Conservation (phyloP, 495 filamentous ascomycete species). For the Bathelium albidoporum region DNA sequence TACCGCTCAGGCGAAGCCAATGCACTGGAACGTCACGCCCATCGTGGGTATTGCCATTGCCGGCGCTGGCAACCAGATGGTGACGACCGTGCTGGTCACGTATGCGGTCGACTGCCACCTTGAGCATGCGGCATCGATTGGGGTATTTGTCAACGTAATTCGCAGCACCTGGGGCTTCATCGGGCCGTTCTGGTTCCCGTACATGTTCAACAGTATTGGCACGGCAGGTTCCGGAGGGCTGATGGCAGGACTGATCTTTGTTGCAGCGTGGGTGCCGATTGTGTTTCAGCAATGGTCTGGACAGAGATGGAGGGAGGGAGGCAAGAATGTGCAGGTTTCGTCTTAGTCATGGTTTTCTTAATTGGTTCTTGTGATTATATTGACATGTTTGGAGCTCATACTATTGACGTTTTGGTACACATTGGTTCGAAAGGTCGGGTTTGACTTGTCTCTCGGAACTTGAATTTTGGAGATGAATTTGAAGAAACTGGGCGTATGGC, state of each 20-base stretch:
- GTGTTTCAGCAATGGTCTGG: not conserved
- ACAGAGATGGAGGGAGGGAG: not conserved
- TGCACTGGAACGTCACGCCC: conserved; percentile 40
- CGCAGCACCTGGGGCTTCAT: conserved; percentile 48
- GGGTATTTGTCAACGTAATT: conserved; percentile 48
- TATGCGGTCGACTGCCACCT: conserved; percentile 45
- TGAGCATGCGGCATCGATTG: conserved; percentile 40
- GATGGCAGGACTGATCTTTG: conserved; percentile 25
- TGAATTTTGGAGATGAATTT: no score
- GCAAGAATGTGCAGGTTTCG: not conserved
- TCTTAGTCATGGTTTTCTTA: not conserved
- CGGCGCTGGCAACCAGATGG: conserved; percentile 44
- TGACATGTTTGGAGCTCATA: no score
- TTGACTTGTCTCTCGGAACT: no score
- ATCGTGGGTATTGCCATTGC: conserved; percentile 42
- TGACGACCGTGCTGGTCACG: conserved; percentile 46
- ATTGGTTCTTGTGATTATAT: not conserved
- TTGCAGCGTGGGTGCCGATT: not conserved
- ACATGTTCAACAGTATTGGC: conserved; percentile 40
- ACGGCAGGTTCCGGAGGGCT: conserved; percentile 35
- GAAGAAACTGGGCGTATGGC: no score
- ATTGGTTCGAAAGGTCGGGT: no score
- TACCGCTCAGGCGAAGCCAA: conserved; percentile 29
- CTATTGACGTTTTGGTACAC: no score
- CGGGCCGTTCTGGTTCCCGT: conserved; percentile 48